Conservation (phyloP, 1,284 basidiomycete genomes). For the Heterobasidion parviporum region DNA sequence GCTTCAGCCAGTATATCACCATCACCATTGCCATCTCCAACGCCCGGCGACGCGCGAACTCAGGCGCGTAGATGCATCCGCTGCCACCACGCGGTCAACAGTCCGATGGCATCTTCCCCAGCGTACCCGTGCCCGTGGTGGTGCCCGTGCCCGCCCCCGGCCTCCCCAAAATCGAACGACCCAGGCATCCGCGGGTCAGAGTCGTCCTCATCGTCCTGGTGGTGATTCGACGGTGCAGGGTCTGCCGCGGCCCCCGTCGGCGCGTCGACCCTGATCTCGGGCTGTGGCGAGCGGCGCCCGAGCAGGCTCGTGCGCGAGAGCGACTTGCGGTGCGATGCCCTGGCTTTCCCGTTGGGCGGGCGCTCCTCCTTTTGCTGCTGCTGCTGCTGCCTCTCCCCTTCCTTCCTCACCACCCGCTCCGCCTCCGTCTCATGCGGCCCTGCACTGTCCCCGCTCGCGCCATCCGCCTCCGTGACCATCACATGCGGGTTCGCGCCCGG, state of each 20-base stretch:
- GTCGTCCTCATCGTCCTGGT: slow-evolving; percentile 17
- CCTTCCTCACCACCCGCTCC: background rate
- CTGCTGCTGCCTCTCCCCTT: background rate
- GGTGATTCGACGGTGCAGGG: slow-evolving; percentile 2
- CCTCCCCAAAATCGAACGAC: background rate
- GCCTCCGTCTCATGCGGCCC: background rate
- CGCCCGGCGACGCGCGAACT: background rate
- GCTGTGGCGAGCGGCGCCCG: background rate
- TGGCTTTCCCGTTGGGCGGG: background rate
- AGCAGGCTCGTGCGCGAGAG: too few species aligned
- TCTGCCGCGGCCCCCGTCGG: background rate
- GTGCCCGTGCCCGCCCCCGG: background rate
- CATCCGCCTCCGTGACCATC: slow-evolving; percentile 13
- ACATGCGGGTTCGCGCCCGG: slow-evolving; percentile 7
- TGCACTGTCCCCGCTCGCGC: slow-evolving; percentile 20
- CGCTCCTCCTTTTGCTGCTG: background rate
- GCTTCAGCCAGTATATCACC: background rate
- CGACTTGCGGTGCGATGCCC: too few species aligned
- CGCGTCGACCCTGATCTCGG: background rate
- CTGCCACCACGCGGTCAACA: background rate
- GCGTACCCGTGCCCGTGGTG: background rate
- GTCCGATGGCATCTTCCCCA: background rate
- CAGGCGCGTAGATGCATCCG: background rate
- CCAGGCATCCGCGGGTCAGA: background rate
- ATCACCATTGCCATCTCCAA: background rate